phyloP scores from a whole-genome alignment of 805 yeast genomes.

The Candida boleticola region DNA sequence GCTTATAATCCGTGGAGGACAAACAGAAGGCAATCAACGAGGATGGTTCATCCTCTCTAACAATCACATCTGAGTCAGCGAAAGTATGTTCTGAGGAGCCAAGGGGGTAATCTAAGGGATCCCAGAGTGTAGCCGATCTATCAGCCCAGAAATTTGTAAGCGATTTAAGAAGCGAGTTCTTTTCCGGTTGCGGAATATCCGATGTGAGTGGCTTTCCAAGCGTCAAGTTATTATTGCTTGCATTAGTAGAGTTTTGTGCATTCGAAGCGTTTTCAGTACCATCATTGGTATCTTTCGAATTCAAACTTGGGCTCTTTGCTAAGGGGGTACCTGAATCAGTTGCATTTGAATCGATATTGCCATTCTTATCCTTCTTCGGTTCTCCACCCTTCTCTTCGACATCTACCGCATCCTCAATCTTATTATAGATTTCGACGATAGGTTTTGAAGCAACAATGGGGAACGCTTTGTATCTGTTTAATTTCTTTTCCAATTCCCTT shows the following conservation, averaged over 20 bases:
- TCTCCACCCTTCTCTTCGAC: constrained; percentile 23
- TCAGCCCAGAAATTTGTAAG: constrained; percentile 96
- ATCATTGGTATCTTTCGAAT: neutral
- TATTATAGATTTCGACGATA: constrained; percentile 84
- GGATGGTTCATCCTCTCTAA: constrained; percentile 95
- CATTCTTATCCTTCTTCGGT: neutral
- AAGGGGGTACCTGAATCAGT: neutral
- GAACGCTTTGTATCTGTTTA: constrained; percentile 62
- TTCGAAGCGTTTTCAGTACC: constrained; percentile 2
- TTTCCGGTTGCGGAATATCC: constrained; percentile 52
- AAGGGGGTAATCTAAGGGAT: constrained; percentile 82
- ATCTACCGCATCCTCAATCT: constrained; percentile 84
- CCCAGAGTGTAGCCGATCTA: constrained; percentile 93
- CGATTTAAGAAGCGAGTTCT: constrained; percentile 75
- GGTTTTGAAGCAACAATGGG: constrained; percentile 79
- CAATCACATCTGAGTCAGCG: constrained; percentile 89
- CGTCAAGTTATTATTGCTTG: constrained; percentile 1
- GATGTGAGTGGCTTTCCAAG: constrained; percentile 6
- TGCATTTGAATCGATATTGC: too few species aligned
- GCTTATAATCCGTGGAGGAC: constrained; percentile 77
- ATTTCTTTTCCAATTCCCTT: constrained; percentile 58
- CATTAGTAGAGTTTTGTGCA: neutral
- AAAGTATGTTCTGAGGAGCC: constrained; percentile 82
- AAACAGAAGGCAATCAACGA: constrained; percentile 91
- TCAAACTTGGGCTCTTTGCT: neutral